Evolutionary conservation across 2,329 filamentous ascomycete species (phyloP).

Genomic region (Fusarium pseudocircinatum): DNA sequence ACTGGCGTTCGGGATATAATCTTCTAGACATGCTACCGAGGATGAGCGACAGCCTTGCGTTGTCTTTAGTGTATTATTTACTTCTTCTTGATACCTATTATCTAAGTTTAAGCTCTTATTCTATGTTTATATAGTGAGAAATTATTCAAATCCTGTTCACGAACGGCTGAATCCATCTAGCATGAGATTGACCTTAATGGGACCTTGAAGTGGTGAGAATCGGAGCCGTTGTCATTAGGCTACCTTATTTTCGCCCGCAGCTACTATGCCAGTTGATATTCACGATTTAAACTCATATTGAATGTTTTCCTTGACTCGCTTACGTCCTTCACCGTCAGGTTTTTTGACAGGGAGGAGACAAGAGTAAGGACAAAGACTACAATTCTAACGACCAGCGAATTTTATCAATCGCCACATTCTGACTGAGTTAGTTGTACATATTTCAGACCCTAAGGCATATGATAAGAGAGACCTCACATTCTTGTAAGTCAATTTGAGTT

Average conservation of each 20-base stretch:
- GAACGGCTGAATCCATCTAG: not conserved
- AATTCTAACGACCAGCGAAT: slow-evolving; percentile 1
- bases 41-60: not conserved
- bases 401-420: not conserved
- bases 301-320: not conserved
- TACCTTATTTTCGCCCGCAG: not conserved
- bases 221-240: not conserved
- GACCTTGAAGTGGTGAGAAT: not conserved
- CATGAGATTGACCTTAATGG: not conserved
- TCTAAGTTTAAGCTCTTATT: not conserved
- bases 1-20: slow-evolving; percentile 36
- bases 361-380: not conserved
- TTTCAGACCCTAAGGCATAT: not conserved
- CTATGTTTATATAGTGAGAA: not conserved
- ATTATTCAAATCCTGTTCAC: not conserved
- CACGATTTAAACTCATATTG: not conserved
- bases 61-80: not conserved
- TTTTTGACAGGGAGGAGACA: not conserved
- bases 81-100: not conserved
- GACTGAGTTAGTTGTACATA: not conserved
- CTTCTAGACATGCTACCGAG: not conserved
- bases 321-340: not conserved
- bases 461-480: not conserved
- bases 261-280: not conserved
- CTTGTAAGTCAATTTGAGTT: not conserved